A percentile compares a stretch with the other conserved stretches of the same genome.
Evolutionary conservation across 1,139 yeast genomes (phyloP).

Genomic region (Tardiomyces digboiensis): DNA sequence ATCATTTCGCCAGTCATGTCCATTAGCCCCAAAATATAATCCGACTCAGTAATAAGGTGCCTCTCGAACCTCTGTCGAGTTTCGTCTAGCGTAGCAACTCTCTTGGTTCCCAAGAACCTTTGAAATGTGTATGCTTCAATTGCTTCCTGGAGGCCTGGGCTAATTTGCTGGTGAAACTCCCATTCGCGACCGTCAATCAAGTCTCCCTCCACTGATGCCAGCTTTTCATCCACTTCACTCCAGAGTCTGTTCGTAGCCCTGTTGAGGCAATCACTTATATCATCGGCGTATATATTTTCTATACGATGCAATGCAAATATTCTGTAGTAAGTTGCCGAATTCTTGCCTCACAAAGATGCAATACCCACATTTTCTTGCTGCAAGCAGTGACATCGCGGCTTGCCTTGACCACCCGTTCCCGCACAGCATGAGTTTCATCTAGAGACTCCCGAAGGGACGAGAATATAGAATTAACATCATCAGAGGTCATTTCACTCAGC

Average conservation of each 20-base stretch:
- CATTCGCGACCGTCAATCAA: constrained; percentile 11
- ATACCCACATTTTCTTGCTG: constrained; percentile 29
- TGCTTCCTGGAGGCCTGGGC: constrained; percentile 28
- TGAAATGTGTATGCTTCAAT: constrained; percentile 33
- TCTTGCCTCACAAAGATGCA: too few relatives aligned
- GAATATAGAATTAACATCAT: background rate
- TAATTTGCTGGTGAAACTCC: constrained; percentile 13
- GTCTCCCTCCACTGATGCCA: constrained; percentile 9
- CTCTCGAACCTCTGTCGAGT: constrained; percentile 4
- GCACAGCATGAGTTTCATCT: constrained; percentile 26
- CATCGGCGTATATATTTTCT: constrained; percentile 1
- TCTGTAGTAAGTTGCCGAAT: constrained; percentile 5
- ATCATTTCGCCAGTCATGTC: constrained; percentile 38
- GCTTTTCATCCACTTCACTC: constrained; percentile 5
- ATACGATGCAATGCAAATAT: constrained; percentile 32
- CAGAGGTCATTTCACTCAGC: background rate
- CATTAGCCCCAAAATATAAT: constrained; percentile 33
- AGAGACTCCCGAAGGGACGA: constrained; percentile 2
- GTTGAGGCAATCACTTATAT: background rate
- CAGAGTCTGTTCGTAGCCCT: constrained; percentile 1
- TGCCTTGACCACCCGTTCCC: constrained; percentile 30
- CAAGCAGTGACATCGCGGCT: constrained; percentile 32
- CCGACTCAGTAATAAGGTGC: constrained; percentile 10
- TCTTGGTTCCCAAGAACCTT: constrained; percentile 18
- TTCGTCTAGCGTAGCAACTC: constrained; percentile 9